phyloP scores from a whole-genome alignment of 106 monocot species.

The Dioscorea zingiberensis region DNA sequence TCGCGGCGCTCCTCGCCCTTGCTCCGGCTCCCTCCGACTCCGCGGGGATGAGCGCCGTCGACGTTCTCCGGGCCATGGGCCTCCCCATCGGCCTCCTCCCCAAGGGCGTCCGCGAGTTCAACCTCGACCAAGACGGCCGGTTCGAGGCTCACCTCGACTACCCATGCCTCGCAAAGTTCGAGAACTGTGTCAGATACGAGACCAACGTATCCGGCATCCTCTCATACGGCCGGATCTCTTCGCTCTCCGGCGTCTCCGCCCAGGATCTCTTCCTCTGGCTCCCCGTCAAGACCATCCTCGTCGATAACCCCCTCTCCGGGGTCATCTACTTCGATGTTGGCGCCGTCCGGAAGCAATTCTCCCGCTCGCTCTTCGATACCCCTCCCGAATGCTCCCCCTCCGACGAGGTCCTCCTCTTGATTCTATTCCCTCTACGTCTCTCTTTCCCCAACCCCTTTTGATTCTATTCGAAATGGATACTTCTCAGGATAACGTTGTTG shows the following conservation, averaged over 20 bases:
- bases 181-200: slow-evolving; percentile 43
- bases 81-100: not conserved
- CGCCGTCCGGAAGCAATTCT: slow-evolving; percentile 48
- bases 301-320: slow-evolving; percentile 50
- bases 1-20: too few relatives aligned
- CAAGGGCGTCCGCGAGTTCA: slow-evolving; percentile 24
- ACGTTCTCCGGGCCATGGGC: too few relatives aligned
- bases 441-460: too few relatives aligned
- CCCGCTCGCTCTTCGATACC: slow-evolving; percentile 48
- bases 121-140: slow-evolving; percentile 17
- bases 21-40: too few relatives aligned
- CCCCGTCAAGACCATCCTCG: slow-evolving; percentile 46
- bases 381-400: slow-evolving; percentile 45
- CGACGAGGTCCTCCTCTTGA: too few relatives aligned
- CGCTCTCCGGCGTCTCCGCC: slow-evolving; percentile 46
- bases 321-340: slow-evolving; percentile 70
- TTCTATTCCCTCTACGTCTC: too few relatives aligned
- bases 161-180: slow-evolving; percentile 53
- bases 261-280: slow-evolving; percentile 77
- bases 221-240: slow-evolving; percentile 37
- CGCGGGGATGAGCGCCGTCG: too few relatives aligned
- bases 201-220: slow-evolving; percentile 29
- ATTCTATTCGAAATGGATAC: too few relatives aligned
- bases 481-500: too few relatives aligned
- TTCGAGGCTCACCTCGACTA: slow-evolving; percentile 26